Evolutionary conservation across 306 rosid genomes (phyloP), one percentile per base, ranked within the genome.

Genomic region (Malus sieversii): DNA sequence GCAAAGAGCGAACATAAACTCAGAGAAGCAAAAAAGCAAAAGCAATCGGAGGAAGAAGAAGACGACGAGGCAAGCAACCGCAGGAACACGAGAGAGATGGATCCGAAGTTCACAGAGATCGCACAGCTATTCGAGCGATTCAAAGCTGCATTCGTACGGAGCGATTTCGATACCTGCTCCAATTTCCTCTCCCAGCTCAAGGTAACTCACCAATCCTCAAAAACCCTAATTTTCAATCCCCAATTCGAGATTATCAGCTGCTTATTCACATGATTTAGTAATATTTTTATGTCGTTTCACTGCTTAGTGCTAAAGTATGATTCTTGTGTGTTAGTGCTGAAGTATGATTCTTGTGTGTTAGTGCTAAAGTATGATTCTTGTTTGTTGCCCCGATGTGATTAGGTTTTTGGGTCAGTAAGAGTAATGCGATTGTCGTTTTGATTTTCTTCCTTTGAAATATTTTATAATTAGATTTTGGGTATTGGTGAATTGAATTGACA

Each of bases 61-160:
- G 76, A 32, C 30, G 77, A 57, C 29, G 27, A 67, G 38, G 75
- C 70, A 33, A 58, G 66, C n/a, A 77, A 19, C 29, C 29, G 18
- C 12, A 52, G 68, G 12, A 16, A 18, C 13, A 38, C 38, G 5
- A 18, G 73, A 65, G 73, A 68, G 8, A 90, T 94, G 97, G 95
- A 92, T 84, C 95, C 97, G 38, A 92, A 90, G 87, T 70, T 92
- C 0, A 86, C 88, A 3, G 97, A 92, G 77, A 90, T 87, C 32
- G 82, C 90, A 4, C 97, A 92, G 87, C 83, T 75, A 68, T 90
- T 92, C 63, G 97, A 85, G 80, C 96, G 96, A 68, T 90, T 92
- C 66, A 94, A 94, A 74, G 93, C 98, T 0, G 93, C 95, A 2
- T 76, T 82, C 75, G 44, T 64, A 13, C 81, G 98, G 66, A 86